Evolutionary conservation across 192 early-diverging fungal genomes (phyloP), one percentile per base, ranked within the genome.

Genomic region (Backusella sp.): DNA sequence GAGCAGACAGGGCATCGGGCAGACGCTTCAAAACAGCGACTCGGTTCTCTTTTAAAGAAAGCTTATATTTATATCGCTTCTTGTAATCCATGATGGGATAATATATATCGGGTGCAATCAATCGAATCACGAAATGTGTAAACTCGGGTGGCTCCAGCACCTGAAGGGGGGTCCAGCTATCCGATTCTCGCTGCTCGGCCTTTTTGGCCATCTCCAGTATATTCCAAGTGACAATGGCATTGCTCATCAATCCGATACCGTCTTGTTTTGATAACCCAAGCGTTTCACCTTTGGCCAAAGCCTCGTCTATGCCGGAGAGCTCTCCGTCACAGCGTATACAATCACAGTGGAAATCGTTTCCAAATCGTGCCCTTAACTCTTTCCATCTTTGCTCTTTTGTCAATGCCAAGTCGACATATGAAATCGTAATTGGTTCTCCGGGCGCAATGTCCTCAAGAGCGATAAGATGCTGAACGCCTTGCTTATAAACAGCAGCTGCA

Each of bases 371-470:
- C 32, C 23, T 26, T 23, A 80, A 28, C 5, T 68, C 76, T 19
- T 49, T 35, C 12, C 19, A 44, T 17, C 79, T 41, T 23, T 59
- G 66, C 35, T 28, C 68, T 28, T 83, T 79, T 35, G 69, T 72
- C 36, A 52, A 68, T 28, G 79, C 85, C 17, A 82, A 79, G 78
- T 93, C 91, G 11, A 91, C 81, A 81, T 93, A 93, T 1, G 89
- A 79, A 1, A 86, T 82, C 0, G 84, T 84, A 2, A 93, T 80
- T 66, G 87, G 81, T 44, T 90, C 85, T 0, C 88, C 90, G 0
- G 79, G 30, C 3, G 66, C 68, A 32, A 93, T 84, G 73, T 89
- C 86, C 46, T 87, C 76, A 5, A 91, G 73, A 5, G 88, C 79
- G 21, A 81, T 83, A 21, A 92, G 70, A 7, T 85, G 52, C 76